Percentiles rank a stretch among this genome's conserved stretches.
Conservation (phyloP, 306 rosid genomes). For the Cicer bijugum region DNA sequence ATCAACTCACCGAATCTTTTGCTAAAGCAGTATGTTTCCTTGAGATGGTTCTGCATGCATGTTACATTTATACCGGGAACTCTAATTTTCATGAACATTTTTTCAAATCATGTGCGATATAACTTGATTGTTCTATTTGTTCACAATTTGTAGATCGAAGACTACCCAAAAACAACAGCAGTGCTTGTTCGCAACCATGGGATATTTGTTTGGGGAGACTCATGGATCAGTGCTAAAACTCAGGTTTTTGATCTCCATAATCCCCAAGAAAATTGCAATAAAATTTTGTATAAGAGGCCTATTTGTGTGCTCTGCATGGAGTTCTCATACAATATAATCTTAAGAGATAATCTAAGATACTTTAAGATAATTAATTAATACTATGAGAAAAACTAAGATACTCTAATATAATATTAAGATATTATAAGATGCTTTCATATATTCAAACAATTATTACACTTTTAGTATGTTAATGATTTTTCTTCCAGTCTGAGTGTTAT, state of each 20-base stretch:
- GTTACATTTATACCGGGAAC: conserved; percentile 30
- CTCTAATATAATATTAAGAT: not conserved
- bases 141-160: conserved; percentile 67
- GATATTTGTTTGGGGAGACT: conserved; percentile 91
- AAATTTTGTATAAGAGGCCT: conserved; percentile 19
- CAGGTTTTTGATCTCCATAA: conserved; percentile 65
- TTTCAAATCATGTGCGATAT: conserved; percentile 1
- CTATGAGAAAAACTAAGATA: not conserved
- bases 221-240: conserved; percentile 94
- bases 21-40: conserved; percentile 86
- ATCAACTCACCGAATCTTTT: conserved; percentile 85
- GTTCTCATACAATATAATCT: conserved; percentile 9
- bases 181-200: conserved; percentile 99
- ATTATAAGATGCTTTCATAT: not conserved
- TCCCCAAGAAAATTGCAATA: conserved; percentile 30
- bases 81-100: not conserved
- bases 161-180: conserved; percentile 93
- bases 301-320: conserved; percentile 35
- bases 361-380: not conserved
- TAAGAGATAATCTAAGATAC: not conserved
- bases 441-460: conserved; percentile 9
- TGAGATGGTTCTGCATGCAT: conserved; percentile 23
- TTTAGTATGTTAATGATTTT: conserved; percentile 43
- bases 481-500: conserved; percentile 79
- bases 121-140: conserved; percentile 23